Percentiles rank a stretch among this genome's conserved stretches.
phyloP scores from a whole-genome alignment of 352 stramenopile species.

The Phytophthora rubi region DNA sequence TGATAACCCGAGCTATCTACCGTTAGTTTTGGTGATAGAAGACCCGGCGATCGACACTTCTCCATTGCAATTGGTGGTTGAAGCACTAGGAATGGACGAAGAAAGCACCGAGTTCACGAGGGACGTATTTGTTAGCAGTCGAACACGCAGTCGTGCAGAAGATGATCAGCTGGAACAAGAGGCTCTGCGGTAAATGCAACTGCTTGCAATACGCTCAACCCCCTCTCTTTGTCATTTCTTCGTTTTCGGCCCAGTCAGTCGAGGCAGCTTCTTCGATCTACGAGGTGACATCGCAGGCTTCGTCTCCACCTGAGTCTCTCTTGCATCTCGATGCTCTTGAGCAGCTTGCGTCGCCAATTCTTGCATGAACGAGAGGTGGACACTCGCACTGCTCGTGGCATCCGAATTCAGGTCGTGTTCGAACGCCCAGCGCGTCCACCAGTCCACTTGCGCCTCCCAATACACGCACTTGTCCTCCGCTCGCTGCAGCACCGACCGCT shows the following conservation, averaged over 20 bases:
- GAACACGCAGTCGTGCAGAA: background rate
- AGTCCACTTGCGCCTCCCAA: conserved; percentile 27
- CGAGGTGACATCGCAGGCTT: too few species aligned
- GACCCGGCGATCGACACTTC: background rate
- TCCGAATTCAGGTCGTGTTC: conserved; percentile 21
- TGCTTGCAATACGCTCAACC: background rate
- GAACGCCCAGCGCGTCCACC: conserved; percentile 29
- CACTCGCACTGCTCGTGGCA: background rate
- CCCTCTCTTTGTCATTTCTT: background rate
- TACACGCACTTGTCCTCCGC: conserved; percentile 22
- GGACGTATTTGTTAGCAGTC: conserved; percentile 3
- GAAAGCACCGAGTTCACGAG: conserved; percentile 11
- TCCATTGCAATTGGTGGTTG: conserved; percentile 19
- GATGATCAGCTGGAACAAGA: background rate
- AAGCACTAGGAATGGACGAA: conserved; percentile 25
- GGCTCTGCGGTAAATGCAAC: conserved; percentile 5
- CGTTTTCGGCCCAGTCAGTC: background rate
- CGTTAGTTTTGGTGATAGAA: conserved; percentile 20
- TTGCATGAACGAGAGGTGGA: conserved; percentile 31
- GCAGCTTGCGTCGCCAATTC: conserved; percentile 16
- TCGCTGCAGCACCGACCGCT: conserved; percentile 5
- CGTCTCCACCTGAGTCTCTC: background rate
- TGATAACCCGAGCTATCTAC: background rate
- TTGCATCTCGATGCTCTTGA: conserved; percentile 14
- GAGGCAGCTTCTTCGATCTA: background rate